Evolutionary conservation across 2,329 filamentous ascomycete genomes (phyloP).

Genomic region (Curvularia spicifera): DNA sequence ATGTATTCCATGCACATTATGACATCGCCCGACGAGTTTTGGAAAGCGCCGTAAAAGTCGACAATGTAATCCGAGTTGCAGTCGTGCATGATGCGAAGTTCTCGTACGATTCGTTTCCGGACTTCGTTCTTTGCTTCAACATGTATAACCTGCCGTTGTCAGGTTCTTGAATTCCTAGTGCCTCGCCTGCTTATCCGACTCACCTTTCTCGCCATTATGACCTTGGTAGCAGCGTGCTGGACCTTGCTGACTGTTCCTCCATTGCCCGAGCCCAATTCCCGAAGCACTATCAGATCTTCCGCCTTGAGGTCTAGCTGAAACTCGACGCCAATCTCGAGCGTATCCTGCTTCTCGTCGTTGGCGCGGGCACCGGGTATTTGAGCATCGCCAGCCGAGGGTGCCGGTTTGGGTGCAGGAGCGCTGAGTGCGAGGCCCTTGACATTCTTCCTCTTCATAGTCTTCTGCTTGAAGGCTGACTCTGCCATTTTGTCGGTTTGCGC

Average conservation of each 20-base stretch:
- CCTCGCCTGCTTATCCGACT: constrained; percentile 20
- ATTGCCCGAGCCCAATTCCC: constrained; percentile 94
- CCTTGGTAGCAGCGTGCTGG: constrained; percentile 90
- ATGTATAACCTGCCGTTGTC: constrained; percentile 79
- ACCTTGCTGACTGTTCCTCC: constrained; percentile 99
- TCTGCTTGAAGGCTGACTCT: constrained; percentile 65
- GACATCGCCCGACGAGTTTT: constrained; percentile 96
- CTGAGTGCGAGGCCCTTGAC: constrained; percentile 93
- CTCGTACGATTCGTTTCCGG: constrained; percentile 93
- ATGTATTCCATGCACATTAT: constrained; percentile 99
- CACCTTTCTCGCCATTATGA: constrained; percentile 98
- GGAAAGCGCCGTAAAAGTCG: constrained; percentile 95
- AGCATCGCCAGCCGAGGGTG: constrained; percentile 73
- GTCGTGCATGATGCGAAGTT: constrained; percentile 97
- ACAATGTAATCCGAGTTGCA: constrained; percentile 98
- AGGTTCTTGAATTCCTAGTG: constrained; percentile 7
- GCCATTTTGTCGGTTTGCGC: constrained; percentile 55
- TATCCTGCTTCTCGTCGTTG: constrained; percentile 69
- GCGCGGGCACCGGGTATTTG: constrained; percentile 66
- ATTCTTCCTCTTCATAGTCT: constrained; percentile 98
- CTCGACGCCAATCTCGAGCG: constrained; percentile 94
- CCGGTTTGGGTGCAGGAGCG: constrained; percentile 73
- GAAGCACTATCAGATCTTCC: constrained; percentile 90
- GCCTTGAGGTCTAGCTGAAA: constrained; percentile 92
- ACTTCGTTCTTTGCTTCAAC: constrained; percentile 98